These are phyloP conservation scores for Pichia nanzhaoensis DNA, from an alignment of 805 yeast genomes.

Conservation along the genomic window DNA sequence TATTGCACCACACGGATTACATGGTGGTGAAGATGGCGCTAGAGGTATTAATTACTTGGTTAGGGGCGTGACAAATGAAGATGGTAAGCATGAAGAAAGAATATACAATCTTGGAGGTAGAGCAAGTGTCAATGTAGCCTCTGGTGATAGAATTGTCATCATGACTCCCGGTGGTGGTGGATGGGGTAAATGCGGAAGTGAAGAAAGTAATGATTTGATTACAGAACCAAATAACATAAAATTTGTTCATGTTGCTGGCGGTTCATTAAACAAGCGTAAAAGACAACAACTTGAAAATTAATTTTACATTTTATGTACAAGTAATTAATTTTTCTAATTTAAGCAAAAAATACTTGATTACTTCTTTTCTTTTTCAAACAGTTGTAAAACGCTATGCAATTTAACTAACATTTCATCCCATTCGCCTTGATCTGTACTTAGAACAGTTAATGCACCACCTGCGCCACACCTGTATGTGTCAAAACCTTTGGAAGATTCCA, in stretches of 20 bases:
- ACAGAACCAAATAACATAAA: constrained; percentile 5
- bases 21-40: constrained; percentile 73
- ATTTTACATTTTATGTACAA: not conserved
- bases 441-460: constrained; percentile 94
- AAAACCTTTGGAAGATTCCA: constrained; percentile 13
- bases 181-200: constrained; percentile 39
- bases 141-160: constrained; percentile 64
- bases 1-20: constrained; percentile 76
- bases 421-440: constrained; percentile 78
- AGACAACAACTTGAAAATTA: constrained; percentile 29
- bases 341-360: not conserved
- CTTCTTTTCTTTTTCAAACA: constrained; percentile 35
- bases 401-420: constrained; percentile 89
- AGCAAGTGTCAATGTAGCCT: constrained; percentile 46
- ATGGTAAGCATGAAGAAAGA: constrained; percentile 32
- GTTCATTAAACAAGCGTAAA: constrained; percentile 27
- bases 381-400: constrained; percentile 71
- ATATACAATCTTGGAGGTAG: constrained; percentile 62
- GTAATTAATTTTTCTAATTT: not conserved
- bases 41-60: constrained; percentile 64
- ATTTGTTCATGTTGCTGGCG: constrained; percentile 21
- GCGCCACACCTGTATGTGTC: constrained; percentile 84
- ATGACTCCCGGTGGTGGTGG: constrained; percentile 88
- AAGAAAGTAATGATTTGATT: not conserved
- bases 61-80: constrained; percentile 22